phyloP scores from a whole-genome alignment of 345 rosid species.

The Gossypium herbaceum region DNA sequence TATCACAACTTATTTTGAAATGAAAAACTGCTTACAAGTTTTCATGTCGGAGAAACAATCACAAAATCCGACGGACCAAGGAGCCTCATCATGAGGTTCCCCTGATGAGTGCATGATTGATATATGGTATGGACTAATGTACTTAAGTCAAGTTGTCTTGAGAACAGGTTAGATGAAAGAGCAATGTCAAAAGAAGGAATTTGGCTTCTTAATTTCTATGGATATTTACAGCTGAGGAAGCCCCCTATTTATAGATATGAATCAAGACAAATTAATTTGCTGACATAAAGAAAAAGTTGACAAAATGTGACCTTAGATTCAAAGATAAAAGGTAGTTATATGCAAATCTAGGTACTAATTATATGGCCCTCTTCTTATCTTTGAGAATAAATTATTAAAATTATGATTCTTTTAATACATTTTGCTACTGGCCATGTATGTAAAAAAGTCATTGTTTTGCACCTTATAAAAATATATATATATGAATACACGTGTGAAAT shows the following conservation, averaged over 20 bases:
- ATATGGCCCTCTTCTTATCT: no score
- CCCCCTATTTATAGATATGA: not conserved
- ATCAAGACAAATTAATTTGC: not conserved
- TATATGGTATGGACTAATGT: not conserved
- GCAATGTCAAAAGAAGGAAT: not conserved
- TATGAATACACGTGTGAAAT: no score
- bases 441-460: no score
- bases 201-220: not conserved
- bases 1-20: not conserved
- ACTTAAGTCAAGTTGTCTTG: not conserved
- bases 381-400: no score
- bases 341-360: no score
- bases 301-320: no score
- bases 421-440: no score
- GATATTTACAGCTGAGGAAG: not conserved
- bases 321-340: no score
- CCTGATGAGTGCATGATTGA: not conserved
- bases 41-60: slow-evolving; percentile 38
- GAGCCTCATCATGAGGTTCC: not conserved
- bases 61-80: slow-evolving; percentile 48
- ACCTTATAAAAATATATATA: no score
- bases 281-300: no score
- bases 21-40: slow-evolving; percentile 25
- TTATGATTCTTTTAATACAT: no score
- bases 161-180: not conserved